These are phyloP conservation scores for Rhazya stricta DNA, from an alignment of 257 asterid species.

Conservation along the genomic window DNA sequence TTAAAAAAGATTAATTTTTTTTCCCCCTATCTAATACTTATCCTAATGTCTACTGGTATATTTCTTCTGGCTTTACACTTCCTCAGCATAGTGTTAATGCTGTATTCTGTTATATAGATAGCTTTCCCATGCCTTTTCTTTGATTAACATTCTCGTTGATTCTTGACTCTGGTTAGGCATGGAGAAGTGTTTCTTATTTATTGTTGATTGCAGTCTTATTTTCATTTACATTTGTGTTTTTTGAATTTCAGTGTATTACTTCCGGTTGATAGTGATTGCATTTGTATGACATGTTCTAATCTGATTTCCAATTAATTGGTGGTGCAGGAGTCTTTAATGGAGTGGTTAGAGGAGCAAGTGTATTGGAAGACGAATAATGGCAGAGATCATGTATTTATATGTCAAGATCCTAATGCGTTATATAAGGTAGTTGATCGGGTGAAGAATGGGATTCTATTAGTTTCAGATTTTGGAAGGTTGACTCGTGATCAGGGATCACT, in stretches of 20 bases:
- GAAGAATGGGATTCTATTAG: conserved; percentile 81
- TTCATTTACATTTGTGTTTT: background rate
- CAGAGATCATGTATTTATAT: conserved; percentile 90
- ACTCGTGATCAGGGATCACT: conserved; percentile 74
- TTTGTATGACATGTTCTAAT: background rate
- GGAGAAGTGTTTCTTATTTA: background rate
- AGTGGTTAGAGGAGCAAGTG: conserved; percentile 78
- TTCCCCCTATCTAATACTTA: background rate
- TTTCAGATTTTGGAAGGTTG: conserved; percentile 98
- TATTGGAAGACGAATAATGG: conserved; percentile 96
- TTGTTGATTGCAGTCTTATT: background rate
- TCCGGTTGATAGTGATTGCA: background rate
- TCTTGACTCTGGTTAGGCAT: background rate
- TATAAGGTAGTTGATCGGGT: conserved; percentile 78
- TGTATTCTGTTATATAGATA: background rate
- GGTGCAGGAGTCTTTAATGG: conserved; percentile 77
- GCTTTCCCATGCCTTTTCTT: background rate
- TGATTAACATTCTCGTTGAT: background rate
- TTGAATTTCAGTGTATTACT: background rate
- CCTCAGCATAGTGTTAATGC: background rate
- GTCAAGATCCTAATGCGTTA: conserved; percentile 98
- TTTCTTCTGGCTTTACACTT: background rate
- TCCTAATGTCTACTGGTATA: background rate
- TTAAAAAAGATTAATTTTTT: background rate
- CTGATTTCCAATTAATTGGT: conserved; percentile 16